Evolutionary conservation across 352 stramenopile species (phyloP).

Genomic region (Halophytophthora batemanensis): DNA sequence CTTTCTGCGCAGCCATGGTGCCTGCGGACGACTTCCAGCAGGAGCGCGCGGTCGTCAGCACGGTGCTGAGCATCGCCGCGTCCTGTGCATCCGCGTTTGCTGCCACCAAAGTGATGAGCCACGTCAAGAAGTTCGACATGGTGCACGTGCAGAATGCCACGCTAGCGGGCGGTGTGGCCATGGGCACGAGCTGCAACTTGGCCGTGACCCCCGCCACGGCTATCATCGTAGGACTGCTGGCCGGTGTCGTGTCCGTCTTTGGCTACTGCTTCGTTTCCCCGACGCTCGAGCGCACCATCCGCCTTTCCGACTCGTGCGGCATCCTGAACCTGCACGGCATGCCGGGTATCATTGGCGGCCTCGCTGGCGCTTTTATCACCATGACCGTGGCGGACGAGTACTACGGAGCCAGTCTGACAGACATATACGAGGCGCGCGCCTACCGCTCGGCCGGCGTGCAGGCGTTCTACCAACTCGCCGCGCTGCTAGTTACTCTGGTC

Average conservation of each 20-base stretch:
- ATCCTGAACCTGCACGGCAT: conserved; percentile 77
- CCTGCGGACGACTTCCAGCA: conserved; percentile 53
- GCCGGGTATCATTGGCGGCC: conserved; percentile 50
- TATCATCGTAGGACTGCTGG: conserved; percentile 38
- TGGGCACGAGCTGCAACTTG: conserved; percentile 64
- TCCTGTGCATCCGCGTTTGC: conserved; percentile 58
- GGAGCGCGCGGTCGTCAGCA: conserved; percentile 66
- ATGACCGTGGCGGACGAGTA: conserved; percentile 40
- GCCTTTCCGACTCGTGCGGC: conserved; percentile 41
- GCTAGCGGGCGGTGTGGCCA: conserved; percentile 72
- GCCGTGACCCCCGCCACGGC: conserved; percentile 50
- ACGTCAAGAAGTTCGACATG: conserved; percentile 65
- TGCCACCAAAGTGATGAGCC: conserved; percentile 27
- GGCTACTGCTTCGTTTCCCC: conserved; percentile 44
- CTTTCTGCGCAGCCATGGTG: conserved; percentile 76
- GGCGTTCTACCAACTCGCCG: conserved; percentile 46
- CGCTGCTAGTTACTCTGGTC: conserved; percentile 26
- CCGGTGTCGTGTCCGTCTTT: conserved; percentile 36
- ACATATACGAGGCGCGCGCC: conserved; percentile 38
- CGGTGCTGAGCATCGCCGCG: conserved; percentile 53
- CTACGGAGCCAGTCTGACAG: conserved; percentile 34
- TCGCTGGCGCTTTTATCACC: conserved; percentile 48
- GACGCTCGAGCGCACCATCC: conserved; percentile 30
- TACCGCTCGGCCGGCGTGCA: conserved; percentile 37
- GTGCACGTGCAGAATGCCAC: conserved; percentile 85